A percentile compares a stretch with the other conserved stretches of the same genome.
Evolutionary conservation across 176 grass and related monocot species (phyloP).

Genomic region (Musa schizocarpa): DNA sequence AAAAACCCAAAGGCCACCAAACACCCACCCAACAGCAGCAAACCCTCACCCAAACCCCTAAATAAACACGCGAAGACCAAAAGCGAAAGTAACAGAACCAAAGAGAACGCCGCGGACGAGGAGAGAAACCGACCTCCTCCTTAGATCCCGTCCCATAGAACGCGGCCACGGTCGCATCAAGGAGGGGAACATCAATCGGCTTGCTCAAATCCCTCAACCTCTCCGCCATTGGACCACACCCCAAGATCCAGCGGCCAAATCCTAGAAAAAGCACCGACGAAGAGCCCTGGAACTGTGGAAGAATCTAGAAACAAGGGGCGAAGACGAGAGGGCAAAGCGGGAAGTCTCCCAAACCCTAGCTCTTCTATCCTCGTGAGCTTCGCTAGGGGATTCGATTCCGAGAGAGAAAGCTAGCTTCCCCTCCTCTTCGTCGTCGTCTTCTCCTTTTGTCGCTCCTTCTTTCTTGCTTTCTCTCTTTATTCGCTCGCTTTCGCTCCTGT

Average conservation of each 20-base stretch:
- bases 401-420: neutral
- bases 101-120: neutral
- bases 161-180: constrained; percentile 90
- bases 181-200: constrained; percentile 82
- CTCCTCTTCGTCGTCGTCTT: neutral
- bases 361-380: neutral
- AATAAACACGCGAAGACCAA: neutral
- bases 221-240: constrained; percentile 44
- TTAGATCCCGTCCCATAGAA: constrained; percentile 99
- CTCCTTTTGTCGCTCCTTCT: neutral
- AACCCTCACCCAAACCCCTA: neutral
- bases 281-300: neutral
- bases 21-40: neutral
- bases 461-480: neutral
- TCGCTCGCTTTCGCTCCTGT: neutral
- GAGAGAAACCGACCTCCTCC: constrained; percentile 53
- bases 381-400: neutral
- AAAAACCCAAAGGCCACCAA: neutral
- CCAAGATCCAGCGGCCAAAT: constrained; percentile 9
- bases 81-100: neutral
- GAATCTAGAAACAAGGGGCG: too few relatives aligned
- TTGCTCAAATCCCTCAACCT: constrained; percentile 96
- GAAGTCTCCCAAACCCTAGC: neutral
- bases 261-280: constrained; percentile 15
- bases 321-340: neutral